Evolutionary conservation across 306 rosid genomes (phyloP), one percentile per base, ranked within the genome.

Genomic region (Prunus padus): DNA sequence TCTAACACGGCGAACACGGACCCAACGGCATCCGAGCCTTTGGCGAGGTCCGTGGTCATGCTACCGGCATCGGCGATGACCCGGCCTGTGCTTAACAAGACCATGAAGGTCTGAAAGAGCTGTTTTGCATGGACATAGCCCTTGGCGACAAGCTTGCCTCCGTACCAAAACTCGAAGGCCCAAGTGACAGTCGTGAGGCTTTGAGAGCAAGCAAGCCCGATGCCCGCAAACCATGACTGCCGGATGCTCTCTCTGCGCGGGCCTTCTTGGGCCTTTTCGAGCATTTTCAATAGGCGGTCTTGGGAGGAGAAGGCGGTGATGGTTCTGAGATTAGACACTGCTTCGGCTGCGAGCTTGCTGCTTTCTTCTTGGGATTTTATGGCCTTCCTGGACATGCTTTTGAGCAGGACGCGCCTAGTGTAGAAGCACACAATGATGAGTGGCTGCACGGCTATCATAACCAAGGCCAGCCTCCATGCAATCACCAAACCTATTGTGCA

Each of bases 1-100:
- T 94, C 96, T 19, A 94, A 67, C 3, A 94, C 84, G 2, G 91
- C 85, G 37, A 91, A 94, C 23, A 91, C 96, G 0, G 96, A 89
- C n/a, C 84, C 90, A 3, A 94, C 87, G 0, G 96, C 88, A 14
- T 86, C 89, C 5, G 91, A 75, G 0, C 98, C 98, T 67, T 87
- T 91, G 0, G 88, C 96, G 4, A 94, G 85, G 78, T 94, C 98
- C 0, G 88, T 67, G 1, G 97, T 94, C 97, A 91, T 90, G 65
- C 96, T 90, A 16, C 98, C 97, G 0, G 98, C 98, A 33, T 94
- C 97, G 0, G 98, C 97, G 26, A 94, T 91, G 26, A 94, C 97
- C 15, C 95, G 87, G 1, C 97, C 94, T 0, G 95, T 94, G 75
- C 97, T 89, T 0, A 90, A 79, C 42, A 94, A 72, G 11, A 91